Evolutionary conservation across 2,329 filamentous ascomycete species (phyloP), one percentile per base, ranked within the genome.

Genomic region (Penicillium sp.): DNA sequence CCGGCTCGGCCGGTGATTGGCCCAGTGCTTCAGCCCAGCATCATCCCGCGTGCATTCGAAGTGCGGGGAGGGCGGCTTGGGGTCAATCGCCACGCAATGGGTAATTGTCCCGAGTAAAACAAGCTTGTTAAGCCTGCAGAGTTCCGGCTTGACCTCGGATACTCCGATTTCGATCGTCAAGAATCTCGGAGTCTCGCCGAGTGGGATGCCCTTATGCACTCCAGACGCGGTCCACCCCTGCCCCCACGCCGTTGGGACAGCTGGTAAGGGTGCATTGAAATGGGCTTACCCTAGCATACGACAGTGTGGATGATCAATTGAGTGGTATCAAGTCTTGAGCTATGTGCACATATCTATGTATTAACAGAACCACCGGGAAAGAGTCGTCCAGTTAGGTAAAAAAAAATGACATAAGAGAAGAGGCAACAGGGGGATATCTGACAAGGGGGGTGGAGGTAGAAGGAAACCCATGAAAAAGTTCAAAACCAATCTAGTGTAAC

Each of bases 91-190:
- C 48, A 46, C 23, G 26, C 44, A 9, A 51, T 51, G 32, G 55
- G 54, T 9, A 59, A 33, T 21, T 70, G 68, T 40, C 64, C 68
- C 33, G 26, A 48, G n/a, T n/a, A n/a, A n/a, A n/a, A n/a, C 26
- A 27, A 27, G 26, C 26, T 27, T 27, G 26, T 27, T 6, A 27
- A 27, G 26, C 26, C 39, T n/a, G 12, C 13, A 29, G 10, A 27
- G n/a, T 18, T 20, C 26, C 39, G 39, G 15, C 15, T 36, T 36
- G 33, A 42, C 39, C 39, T 42, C 39, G 23, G 39, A 29, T 27
- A 42, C 24, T n/a, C n/a, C 8, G 9, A 18, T 2, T 30, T 8
- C 6, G 24, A 9, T 15, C n/a, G 2, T 41, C 10, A 6, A 42
- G 1, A 9, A 42, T 42, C 39, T 42, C 39, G 39, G 39, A 42